Base-by-base conservation (phyloP, 768 basidiomycete species). In the Boletus pseudopeckii region DNA sequence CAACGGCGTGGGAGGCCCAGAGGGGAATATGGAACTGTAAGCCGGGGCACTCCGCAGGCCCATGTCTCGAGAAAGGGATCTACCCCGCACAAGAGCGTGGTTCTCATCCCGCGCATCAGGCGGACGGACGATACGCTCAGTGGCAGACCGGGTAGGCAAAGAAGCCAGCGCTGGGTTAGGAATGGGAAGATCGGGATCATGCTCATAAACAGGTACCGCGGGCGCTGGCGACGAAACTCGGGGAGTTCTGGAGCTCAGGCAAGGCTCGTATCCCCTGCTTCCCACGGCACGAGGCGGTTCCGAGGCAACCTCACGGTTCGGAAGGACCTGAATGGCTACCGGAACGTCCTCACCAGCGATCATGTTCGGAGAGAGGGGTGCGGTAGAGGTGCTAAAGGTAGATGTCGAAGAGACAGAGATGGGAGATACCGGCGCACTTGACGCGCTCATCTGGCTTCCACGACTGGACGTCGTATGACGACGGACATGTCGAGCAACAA, bases 361-460 rank as follows among this genome's bases (percentile, higher is more conserved):
- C 36, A 55, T 47, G 33, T 56, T 54, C 56, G 61, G 52, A 20
- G 67, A 52, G 11, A 59, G 43, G 13, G 63, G 61, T 17, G 36
- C 52, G 8, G 64, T 60, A 20, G 69, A 58, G 4, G 59, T 41
- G n/a, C 47, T 57, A 38, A 70, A 70, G 9, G 68, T 69, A 8
- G 68, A 53, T 0, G 62, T 58, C 15, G 69, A 70, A 33, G 68
- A 40, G 2, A 54, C 55, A 17, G 68, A 70, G 17, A 66, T 60
- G 18, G 69, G 69, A 28, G 69, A 70, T 22, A 68, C 70, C 0
- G 69, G 69, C 30, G 70, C 70, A 22, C 69, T 71, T 47, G 68
- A 69, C 10, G 65, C 18, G 34, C 59, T 53, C 50, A 55, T 62
- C 42, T 70, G 68, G 50, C 66, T 40, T 24, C 64, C 64, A 45